Percentiles rank a stretch among this genome's conserved stretches.
These are phyloP conservation scores for Spencermartinsiella europaea DNA, from an alignment of 805 yeast genomes.

Conservation along the genomic window DNA sequence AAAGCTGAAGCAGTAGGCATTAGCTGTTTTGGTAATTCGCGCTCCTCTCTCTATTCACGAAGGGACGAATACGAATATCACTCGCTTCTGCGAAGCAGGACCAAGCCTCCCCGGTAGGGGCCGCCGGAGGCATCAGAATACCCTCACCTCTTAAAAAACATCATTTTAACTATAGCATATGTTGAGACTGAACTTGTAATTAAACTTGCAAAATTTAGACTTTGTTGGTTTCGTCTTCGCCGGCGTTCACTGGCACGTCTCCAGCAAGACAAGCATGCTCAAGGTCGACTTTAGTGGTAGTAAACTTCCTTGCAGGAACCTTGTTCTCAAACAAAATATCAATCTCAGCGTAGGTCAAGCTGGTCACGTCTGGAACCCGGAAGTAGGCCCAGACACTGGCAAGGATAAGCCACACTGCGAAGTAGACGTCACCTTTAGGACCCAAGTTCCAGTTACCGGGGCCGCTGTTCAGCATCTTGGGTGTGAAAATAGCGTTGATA, in stretches of 20 bases:
- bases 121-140: no score
- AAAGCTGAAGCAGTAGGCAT: no score
- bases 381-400: constrained; percentile 42
- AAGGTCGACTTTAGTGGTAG: constrained; percentile 13
- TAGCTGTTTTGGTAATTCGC: no score
- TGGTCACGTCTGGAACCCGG: constrained; percentile 55
- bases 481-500: constrained; percentile 23
- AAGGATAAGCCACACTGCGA: constrained; percentile 34
- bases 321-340: constrained; percentile 44
- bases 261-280: neutral
- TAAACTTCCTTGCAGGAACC: constrained; percentile 28
- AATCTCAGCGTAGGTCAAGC: constrained; percentile 54
- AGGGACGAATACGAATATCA: no score
- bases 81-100: no score
- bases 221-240: no score
- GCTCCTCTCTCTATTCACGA: no score
- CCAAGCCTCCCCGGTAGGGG: no score
- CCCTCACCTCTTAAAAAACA: no score
- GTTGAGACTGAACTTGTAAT: no score
- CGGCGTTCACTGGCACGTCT: neutral
- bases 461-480: constrained; percentile 37
- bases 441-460: constrained; percentile 34
- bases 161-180: no score
- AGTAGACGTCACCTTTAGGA: constrained; percentile 44
- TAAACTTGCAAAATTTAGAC: no score